These are phyloP conservation scores for Fusarium haematococcum DNA, from an alignment of 2,329 filamentous ascomycete species.

Conservation along the genomic window DNA sequence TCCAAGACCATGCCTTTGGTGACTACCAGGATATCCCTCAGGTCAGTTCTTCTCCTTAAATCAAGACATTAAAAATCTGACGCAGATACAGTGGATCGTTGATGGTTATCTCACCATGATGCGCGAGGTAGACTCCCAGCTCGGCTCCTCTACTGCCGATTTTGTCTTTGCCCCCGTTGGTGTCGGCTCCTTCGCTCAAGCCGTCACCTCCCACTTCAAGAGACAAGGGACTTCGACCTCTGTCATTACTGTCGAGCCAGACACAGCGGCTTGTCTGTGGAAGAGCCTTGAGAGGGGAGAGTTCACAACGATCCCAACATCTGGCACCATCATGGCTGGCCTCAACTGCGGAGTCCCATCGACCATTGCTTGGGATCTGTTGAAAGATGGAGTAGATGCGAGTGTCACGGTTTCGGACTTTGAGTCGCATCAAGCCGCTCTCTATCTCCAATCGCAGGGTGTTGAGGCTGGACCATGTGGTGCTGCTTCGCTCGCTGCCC, in stretches of 20 bases:
- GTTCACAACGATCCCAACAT: constrained; percentile 63
- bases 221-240: constrained; percentile 42
- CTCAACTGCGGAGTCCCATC: constrained; percentile 80
- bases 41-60: constrained; percentile 47
- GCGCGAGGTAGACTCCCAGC: constrained; percentile 73
- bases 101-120: constrained; percentile 83
- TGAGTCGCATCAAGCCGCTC: constrained; percentile 70
- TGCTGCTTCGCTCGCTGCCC: constrained; percentile 66
- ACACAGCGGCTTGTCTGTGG: constrained; percentile 70
- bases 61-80: background rate
- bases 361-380: constrained; percentile 70
- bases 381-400: constrained; percentile 69
- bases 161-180: constrained; percentile 75
- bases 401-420: constrained; percentile 70
- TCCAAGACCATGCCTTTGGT: constrained; percentile 77
- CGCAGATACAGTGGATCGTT: constrained; percentile 71
- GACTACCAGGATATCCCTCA: constrained; percentile 74
- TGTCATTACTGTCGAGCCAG: constrained; percentile 78
- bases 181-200: constrained; percentile 78
- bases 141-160: constrained; percentile 52
- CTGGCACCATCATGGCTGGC: constrained; percentile 77
- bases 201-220: constrained; percentile 75
- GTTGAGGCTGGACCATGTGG: constrained; percentile 73
- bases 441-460: constrained; percentile 61
- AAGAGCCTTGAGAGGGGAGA: constrained; percentile 63